phyloP scores from a whole-genome alignment of 768 basidiomycete genomes.

The Ramaria rubella region DNA sequence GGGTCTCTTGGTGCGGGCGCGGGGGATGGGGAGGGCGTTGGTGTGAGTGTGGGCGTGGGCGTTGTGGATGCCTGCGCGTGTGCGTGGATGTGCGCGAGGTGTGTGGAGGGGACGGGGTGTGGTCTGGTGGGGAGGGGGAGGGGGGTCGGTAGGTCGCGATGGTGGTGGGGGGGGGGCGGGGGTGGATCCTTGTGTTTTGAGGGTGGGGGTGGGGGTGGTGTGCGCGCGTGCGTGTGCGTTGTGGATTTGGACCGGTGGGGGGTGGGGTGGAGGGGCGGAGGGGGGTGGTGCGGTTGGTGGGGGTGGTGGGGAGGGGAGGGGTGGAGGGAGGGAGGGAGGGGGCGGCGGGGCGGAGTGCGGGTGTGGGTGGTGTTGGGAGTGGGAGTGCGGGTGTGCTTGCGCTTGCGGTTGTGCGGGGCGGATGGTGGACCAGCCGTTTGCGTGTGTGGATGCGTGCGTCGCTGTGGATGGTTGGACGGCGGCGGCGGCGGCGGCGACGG shows the following conservation, averaged over 20 bases:
- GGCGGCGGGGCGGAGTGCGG: slow-evolving; percentile 7
- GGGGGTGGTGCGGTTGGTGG: slow-evolving; percentile 10
- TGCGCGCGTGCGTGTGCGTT: background rate
- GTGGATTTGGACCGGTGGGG: background rate
- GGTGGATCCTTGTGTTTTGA: slow-evolving; percentile 1
- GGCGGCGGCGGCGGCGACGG: slow-evolving; percentile 27
- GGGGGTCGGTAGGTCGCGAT: slow-evolving; percentile 2
- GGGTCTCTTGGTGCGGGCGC: background rate
- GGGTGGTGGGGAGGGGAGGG: slow-evolving; percentile 12
- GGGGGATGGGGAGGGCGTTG: slow-evolving; percentile 21
- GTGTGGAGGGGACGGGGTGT: background rate
- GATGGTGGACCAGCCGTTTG: slow-evolving; percentile 9
- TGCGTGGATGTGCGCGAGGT: background rate
- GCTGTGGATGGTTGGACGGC: slow-evolving; percentile 11
- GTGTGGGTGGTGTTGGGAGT: slow-evolving; percentile 17
- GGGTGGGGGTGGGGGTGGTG: slow-evolving; percentile 23
- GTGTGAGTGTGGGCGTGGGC: slow-evolving; percentile 4
- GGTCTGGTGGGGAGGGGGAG: background rate
- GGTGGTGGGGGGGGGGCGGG: slow-evolving; percentile 18
- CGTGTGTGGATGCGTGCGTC: too few relatives aligned
- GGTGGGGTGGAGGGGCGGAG: background rate
- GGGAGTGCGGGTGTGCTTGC: slow-evolving; percentile 21
- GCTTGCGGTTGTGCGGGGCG: slow-evolving; percentile 17
- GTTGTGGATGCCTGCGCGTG: background rate
- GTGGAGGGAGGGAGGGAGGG: slow-evolving; percentile 23